phyloP scores from a whole-genome alignment of 1,284 basidiomycete species.

The Trichosporon inkin region DNA sequence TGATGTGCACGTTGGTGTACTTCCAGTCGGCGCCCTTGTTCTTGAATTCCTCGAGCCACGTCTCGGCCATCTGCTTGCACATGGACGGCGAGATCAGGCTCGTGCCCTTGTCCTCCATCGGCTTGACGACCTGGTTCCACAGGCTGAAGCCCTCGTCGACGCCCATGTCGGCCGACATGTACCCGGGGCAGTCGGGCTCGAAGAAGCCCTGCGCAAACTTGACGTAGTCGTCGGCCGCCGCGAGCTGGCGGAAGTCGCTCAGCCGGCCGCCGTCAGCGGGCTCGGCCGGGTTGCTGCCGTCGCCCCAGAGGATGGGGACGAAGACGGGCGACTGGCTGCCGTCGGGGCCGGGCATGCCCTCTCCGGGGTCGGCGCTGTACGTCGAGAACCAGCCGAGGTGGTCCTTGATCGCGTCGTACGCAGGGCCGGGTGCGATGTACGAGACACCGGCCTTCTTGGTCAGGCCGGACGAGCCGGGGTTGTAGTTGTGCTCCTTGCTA shows the following conservation, averaged over 20 bases:
- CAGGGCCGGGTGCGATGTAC: conserved; percentile 26
- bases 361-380: neutral
- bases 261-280: conserved; percentile 38
- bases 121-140: conserved; percentile 46
- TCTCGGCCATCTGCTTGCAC: conserved; percentile 34
- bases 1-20: conserved; percentile 39
- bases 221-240: conserved; percentile 28
- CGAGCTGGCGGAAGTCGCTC: conserved; percentile 38
- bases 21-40: conserved; percentile 27
- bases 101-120: conserved; percentile 33
- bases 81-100: conserved; percentile 31
- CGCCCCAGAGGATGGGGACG: conserved; percentile 50
- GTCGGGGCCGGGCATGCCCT: conserved; percentile 15
- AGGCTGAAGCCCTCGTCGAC: conserved; percentile 27
- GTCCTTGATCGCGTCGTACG: conserved; percentile 25
- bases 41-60: conserved; percentile 28
- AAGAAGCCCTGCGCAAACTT: conserved; percentile 40
- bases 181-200: conserved; percentile 47
- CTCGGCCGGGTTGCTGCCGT: conserved; percentile 29
- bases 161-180: conserved; percentile 17
- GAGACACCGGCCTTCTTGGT: conserved; percentile 48
- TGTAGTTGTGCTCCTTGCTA: neutral
- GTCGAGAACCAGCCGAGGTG: conserved; percentile 42
- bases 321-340: conserved; percentile 19
- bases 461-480: conserved; percentile 29